Evolutionary conservation across 192 early-diverging fungal genomes (phyloP), one percentile per base, ranked within the genome.

Genomic region (Coemansia sp.): DNA sequence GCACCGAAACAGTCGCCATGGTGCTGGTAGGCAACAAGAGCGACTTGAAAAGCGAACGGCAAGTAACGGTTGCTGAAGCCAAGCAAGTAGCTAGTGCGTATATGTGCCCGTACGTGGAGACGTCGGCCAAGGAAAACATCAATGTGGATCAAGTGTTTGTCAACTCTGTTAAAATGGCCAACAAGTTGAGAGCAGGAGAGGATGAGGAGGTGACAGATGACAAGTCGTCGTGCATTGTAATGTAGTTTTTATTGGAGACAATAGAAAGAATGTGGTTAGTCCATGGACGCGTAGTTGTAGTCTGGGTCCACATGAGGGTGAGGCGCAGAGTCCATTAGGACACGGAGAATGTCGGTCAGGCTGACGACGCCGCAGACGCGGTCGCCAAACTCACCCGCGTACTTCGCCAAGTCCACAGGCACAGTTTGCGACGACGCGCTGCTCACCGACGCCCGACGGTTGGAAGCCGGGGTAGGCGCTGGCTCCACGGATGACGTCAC

Each of bases 11-110:
- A 76, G 93, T 97, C 6, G 91, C 91, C 7, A 89, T 91, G 67
- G 90, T 95, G 17, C 79, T 98, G 73, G 93, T 95, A 20, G 95
- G 90, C 11, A 98, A 95, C 75, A 98, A 98, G 78, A 84, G 85
- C 8, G 96, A 98, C 82, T 65, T 98, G 51, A 80, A 86, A 26
- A 75, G 76, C 26, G 88, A 93, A 50, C 79, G 89, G 50, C 77
- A 79, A 61, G 67, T 98, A 21, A 21, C n/a, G 63, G 89, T 8
- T 57, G 71, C 1, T 24, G 95, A 99, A 66, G 92, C 87, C 49
- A 73, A 87, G 56, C 83, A 85, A 31, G 61, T 93, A 21, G 93
- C 97, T n/a, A 67, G 83, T 21, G 78, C 87, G 60, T 97, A 92
- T 89, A 83, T 86, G 21, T 97, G 95, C 61, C 82, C 92, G 26